These are phyloP conservation scores for Neurospora africana DNA, from an alignment of 495 filamentous ascomycete species.

Conservation along the genomic window DNA sequence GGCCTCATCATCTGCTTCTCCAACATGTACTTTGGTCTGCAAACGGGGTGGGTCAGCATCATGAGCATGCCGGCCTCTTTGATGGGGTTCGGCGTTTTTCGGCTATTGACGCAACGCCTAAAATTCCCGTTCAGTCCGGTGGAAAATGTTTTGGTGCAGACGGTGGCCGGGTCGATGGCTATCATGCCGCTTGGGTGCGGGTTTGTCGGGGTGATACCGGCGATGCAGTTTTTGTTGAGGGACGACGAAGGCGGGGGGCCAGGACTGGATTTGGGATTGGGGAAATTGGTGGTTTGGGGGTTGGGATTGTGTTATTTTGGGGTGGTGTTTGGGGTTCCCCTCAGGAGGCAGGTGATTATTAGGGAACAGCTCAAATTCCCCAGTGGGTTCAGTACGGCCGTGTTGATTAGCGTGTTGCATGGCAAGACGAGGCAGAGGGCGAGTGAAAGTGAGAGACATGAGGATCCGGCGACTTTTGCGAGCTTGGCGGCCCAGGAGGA, in stretches of 20 bases:
- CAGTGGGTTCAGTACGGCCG: slow-evolving; percentile 85
- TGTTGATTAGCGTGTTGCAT: slow-evolving; percentile 85
- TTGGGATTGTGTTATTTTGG: slow-evolving; percentile 90
- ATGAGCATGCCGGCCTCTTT: slow-evolving; percentile 82
- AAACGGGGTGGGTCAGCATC: slow-evolving; percentile 77
- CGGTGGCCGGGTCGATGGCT: slow-evolving; percentile 86
- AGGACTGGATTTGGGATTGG: slow-evolving; percentile 50
- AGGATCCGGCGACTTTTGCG: slow-evolving; percentile 15
- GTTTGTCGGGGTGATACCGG: slow-evolving; percentile 78
- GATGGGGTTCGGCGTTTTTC: slow-evolving; percentile 95
- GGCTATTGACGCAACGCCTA: slow-evolving; percentile 53
- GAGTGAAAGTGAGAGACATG: slow-evolving; percentile 4
- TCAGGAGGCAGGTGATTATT: slow-evolving; percentile 69
- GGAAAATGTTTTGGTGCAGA: slow-evolving; percentile 96
- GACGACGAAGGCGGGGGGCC: slow-evolving; percentile 54
- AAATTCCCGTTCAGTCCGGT: slow-evolving; percentile 79
- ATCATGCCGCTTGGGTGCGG: slow-evolving; percentile 96
- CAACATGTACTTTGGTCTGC: slow-evolving; percentile 95
- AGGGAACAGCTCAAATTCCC: slow-evolving; percentile 88
- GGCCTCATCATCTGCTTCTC: slow-evolving; percentile 87
- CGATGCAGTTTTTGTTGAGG: slow-evolving; percentile 74
- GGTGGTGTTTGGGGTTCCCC: slow-evolving; percentile 87
- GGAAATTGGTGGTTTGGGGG: slow-evolving; percentile 78
- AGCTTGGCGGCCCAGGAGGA: slow-evolving; percentile 9
- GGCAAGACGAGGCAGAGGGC: slow-evolving; percentile 32